Conservation (phyloP, 441 rosid genomes). For the Breynia disticha region DNA sequence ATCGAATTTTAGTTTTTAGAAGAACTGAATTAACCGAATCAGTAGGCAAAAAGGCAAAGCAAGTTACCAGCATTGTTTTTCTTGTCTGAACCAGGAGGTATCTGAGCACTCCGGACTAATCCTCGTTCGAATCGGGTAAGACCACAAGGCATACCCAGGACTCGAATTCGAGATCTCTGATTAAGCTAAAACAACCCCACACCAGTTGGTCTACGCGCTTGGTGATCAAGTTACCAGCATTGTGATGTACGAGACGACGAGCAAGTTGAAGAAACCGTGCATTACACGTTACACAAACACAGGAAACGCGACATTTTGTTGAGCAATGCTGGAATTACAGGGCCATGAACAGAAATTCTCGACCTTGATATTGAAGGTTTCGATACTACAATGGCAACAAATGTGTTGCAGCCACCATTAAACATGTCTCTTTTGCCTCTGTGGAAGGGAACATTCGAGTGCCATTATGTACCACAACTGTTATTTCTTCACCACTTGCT, state of each 20-base stretch:
- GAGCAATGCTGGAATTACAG: constrained; percentile 75
- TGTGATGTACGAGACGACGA: constrained; percentile 75
- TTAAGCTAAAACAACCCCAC: too few species aligned
- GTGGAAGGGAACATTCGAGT: constrained; percentile 47
- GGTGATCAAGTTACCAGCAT: constrained; percentile 34
- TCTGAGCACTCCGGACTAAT: too few species aligned
- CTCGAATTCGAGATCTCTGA: too few species aligned
- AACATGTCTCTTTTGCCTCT: constrained; percentile 78
- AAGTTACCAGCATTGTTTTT: too few species aligned
- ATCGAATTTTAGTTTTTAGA: too few species aligned
- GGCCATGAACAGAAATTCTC: constrained; percentile 39
- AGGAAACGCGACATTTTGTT: constrained; percentile 63
- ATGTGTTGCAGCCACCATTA: constrained; percentile 64
- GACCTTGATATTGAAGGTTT: constrained; percentile 45
- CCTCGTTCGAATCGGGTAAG: too few species aligned
- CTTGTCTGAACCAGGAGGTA: too few species aligned
- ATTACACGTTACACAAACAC: constrained; percentile 34
- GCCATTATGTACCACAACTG: constrained; percentile 65
- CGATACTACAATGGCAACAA: constrained; percentile 50
- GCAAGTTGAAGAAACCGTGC: constrained; percentile 59
- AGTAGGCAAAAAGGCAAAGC: too few species aligned
- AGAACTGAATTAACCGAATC: too few species aligned
- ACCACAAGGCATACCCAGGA: too few species aligned
- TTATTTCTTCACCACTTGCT: constrained; percentile 49
- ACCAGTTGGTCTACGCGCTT: too few species aligned